Base-by-base conservation (phyloP, 2,329 filamentous ascomycete species). In the Xylariaceae sp. region DNA sequence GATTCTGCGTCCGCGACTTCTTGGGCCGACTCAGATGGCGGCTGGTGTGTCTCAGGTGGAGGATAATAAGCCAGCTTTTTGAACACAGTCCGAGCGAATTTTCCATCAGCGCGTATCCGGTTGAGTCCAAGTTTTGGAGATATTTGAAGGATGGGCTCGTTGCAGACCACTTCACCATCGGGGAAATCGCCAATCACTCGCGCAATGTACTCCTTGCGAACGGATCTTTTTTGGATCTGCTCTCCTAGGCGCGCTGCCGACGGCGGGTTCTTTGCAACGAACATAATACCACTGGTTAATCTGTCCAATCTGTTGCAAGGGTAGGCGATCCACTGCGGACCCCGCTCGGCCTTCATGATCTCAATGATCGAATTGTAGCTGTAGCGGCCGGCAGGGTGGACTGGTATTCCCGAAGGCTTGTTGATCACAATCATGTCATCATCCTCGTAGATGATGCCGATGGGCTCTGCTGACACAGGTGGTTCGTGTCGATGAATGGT, bases 251-350 rank as follows among this genome's bases (percentile, higher is more conserved):
- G 80, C 64, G 93, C 90, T 0, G 94, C 93, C 0, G 89, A 90
- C 68, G 86, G 84, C 44, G 87, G 81, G 64, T 90, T 86, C 76
- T 99, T 99, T 34, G 88, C 94, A 67, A 99, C 87, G 73, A 99
- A 99, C 93, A 99, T 97, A 72, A 99, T 89, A 53, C 94, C 94
- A 67, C 91, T 96, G 0, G 94, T 99, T 68, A 99, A 77, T 55
- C 94, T 82, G 72, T 99, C 94, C 34, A 99, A 83, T n/a, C 94
- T 82, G 70, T 99, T 96, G 76, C 93, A 97, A 0, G 94, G 85
- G 62, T 84, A 75, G 1, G 84, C 81, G 55, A 80, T 72, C 71
- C 84, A 87, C 34, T 75, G 73, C 18, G 74, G 73, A 0, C 81
- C 79, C 44, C 85, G 78, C 70, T 96, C 89, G 2, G 89, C 84